These are phyloP conservation scores for Pichia inconspicua DNA, from an alignment of 1,139 yeast genomes.

Conservation along the genomic window DNA sequence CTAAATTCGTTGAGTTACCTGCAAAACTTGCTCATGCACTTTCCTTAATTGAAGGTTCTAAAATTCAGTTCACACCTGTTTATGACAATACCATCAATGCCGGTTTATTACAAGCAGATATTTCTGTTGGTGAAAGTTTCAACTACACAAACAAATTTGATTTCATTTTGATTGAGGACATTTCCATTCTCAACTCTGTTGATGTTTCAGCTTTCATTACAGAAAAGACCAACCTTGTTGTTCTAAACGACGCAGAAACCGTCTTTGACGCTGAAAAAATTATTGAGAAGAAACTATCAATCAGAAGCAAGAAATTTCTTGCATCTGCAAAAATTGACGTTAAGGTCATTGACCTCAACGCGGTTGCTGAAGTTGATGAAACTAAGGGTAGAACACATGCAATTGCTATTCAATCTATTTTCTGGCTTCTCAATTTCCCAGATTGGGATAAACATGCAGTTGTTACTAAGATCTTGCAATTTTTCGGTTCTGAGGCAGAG, in stretches of 20 bases:
- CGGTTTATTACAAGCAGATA: conserved; percentile 75
- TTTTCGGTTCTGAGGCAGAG: conserved; percentile 78
- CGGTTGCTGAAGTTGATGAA: conserved; percentile 54
- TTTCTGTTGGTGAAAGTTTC: conserved; percentile 35
- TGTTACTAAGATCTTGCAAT: conserved; percentile 72
- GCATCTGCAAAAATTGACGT: conserved; percentile 48
- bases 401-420: conserved; percentile 70
- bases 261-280: conserved; percentile 38
- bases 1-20: conserved; percentile 48
- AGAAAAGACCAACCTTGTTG: conserved; percentile 49
- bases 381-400: conserved; percentile 72
- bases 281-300: conserved; percentile 44
- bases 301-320: conserved; percentile 45
- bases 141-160: conserved; percentile 48
- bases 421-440: conserved; percentile 69
- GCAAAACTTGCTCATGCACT: conserved; percentile 64
- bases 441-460: conserved; percentile 52
- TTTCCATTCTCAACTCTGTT: conserved; percentile 43
- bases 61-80: conserved; percentile 51
- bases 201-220: conserved; percentile 57
- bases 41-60: conserved; percentile 53
- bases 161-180: conserved; percentile 56
- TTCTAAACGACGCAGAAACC: conserved; percentile 33
- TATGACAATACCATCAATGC: conserved; percentile 67
- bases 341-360: conserved; percentile 47